phyloP scores from a whole-genome alignment of 2,329 filamentous ascomycete genomes.

The Xylaria sp. region DNA sequence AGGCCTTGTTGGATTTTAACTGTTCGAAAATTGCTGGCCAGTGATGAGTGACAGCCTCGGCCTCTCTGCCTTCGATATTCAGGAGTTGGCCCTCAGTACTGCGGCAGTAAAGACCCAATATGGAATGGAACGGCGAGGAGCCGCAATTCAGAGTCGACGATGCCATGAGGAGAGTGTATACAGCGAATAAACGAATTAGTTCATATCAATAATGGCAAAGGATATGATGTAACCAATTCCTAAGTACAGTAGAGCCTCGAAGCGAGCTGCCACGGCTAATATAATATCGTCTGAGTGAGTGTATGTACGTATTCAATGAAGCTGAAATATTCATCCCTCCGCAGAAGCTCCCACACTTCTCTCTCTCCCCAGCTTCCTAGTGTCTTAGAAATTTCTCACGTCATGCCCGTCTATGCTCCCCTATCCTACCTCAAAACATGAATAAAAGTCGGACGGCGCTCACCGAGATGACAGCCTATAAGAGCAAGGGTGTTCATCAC shows the following conservation, averaged over 20 bases:
- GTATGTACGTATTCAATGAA: neutral
- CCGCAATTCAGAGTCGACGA: slow-evolving; percentile 23
- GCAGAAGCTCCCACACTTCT: neutral
- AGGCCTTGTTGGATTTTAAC: neutral
- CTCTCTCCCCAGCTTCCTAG: neutral
- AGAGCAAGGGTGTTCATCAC: neutral
- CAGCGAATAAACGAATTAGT: neutral
- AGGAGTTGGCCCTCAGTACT: slow-evolving; percentile 22
- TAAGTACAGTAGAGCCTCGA: neutral
- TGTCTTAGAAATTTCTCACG: neutral
- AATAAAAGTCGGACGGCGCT: neutral
- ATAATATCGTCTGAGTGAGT: slow-evolving; percentile 4
- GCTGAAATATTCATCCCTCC: neutral
- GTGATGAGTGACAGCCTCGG: neutral
- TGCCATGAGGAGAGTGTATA: slow-evolving; percentile 7
- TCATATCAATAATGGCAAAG: neutral
- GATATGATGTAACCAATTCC: neutral
- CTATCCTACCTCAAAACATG: neutral
- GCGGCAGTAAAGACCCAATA: slow-evolving; percentile 21
- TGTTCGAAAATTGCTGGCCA: slow-evolving; percentile 22
- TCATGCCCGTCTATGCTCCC: neutral
- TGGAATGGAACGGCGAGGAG: slow-evolving; percentile 22
- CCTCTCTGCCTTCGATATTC: slow-evolving; percentile 17
- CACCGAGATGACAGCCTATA: neutral
- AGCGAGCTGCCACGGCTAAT: neutral